phyloP scores from a whole-genome alignment of 2,329 filamentous ascomycete species.

The Colletotrichum limetticola region DNA sequence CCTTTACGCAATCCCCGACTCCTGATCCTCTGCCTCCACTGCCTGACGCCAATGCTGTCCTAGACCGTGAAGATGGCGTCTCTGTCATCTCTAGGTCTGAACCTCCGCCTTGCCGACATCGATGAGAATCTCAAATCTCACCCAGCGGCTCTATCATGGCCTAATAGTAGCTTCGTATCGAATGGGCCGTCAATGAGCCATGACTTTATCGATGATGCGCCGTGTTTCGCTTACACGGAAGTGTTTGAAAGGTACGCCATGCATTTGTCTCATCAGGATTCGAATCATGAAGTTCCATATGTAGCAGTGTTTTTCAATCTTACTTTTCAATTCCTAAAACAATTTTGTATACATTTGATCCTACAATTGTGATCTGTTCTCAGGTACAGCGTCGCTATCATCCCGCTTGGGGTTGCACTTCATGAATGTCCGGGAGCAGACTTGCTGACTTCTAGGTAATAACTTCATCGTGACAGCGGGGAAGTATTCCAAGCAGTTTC shows the following conservation, averaged over 20 bases:
- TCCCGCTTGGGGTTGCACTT: no score
- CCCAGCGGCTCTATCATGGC: constrained; percentile 9
- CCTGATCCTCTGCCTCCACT: neutral
- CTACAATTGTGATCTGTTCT: no score
- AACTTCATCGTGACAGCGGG: constrained; percentile 35
- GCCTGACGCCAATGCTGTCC: neutral
- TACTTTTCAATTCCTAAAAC: neutral
- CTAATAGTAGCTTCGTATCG: neutral
- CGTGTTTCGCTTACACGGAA: constrained; percentile 26
- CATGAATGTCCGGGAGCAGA: neutral
- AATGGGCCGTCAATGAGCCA: neutral
- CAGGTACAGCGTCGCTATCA: neutral
- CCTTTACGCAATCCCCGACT: neutral
- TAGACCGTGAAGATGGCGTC: constrained; percentile 11
- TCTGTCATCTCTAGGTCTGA: constrained; percentile 20
- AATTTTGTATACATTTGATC: neutral
- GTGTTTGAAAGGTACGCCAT: constrained; percentile 40
- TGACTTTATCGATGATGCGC: constrained; percentile 20
- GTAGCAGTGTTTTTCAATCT: neutral
- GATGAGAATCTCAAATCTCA: constrained; percentile 29
- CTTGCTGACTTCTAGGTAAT: neutral
- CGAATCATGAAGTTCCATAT: no score
- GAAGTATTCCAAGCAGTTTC: constrained; percentile 41
- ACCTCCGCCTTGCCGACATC: constrained; percentile 29
- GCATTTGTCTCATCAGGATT: neutral